A percentile compares a stretch with the other conserved stretches of the same genome.
Evolutionary conservation across 768 basidiomycete genomes (phyloP).

Genomic region (Asterophora parasitica): DNA sequence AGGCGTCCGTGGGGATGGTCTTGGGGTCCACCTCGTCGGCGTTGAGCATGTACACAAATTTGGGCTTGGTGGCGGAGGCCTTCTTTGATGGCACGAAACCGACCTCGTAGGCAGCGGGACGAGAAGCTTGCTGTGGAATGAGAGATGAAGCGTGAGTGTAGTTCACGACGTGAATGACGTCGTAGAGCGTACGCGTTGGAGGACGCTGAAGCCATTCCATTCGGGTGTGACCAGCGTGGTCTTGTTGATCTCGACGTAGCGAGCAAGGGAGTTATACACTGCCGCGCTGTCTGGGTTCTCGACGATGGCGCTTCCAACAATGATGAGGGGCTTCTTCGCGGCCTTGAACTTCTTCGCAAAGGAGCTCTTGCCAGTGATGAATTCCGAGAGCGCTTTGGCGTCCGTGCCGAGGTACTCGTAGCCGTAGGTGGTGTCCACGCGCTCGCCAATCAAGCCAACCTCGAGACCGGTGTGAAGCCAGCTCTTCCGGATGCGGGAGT

Average conservation of each 20-base stretch:
- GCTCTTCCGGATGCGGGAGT: slow-evolving; percentile 93
- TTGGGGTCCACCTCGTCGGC: slow-evolving; percentile 91
- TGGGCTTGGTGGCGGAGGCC: slow-evolving; percentile 72
- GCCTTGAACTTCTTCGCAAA: slow-evolving; percentile 86
- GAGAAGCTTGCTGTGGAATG: slow-evolving; percentile 69
- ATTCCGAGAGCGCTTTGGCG: slow-evolving; percentile 69
- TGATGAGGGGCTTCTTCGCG: slow-evolving; percentile 88
- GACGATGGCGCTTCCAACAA: slow-evolving; percentile 81
- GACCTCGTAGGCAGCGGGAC: slow-evolving; percentile 90
- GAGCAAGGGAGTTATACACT: slow-evolving; percentile 70
- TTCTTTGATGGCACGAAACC: slow-evolving; percentile 86
- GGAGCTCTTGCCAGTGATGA: slow-evolving; percentile 69
- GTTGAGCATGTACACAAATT: slow-evolving; percentile 95
- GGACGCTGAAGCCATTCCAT: slow-evolving; percentile 93
- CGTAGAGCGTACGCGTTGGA: slow-evolving; percentile 71
- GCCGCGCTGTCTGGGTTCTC: slow-evolving; percentile 84
- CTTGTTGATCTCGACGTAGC: slow-evolving; percentile 78
- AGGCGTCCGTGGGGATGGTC: slow-evolving; percentile 85
- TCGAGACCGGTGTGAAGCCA: slow-evolving; percentile 88
- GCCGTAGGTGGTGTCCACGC: slow-evolving; percentile 87
- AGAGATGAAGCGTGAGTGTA: not conserved
- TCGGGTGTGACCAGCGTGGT: slow-evolving; percentile 72
- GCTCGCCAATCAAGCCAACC: slow-evolving; percentile 86
- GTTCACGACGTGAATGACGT: not conserved
- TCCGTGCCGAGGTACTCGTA: slow-evolving; percentile 87